Conservation (phyloP, 1,284 basidiomycete genomes). For the Somion occarium region DNA sequence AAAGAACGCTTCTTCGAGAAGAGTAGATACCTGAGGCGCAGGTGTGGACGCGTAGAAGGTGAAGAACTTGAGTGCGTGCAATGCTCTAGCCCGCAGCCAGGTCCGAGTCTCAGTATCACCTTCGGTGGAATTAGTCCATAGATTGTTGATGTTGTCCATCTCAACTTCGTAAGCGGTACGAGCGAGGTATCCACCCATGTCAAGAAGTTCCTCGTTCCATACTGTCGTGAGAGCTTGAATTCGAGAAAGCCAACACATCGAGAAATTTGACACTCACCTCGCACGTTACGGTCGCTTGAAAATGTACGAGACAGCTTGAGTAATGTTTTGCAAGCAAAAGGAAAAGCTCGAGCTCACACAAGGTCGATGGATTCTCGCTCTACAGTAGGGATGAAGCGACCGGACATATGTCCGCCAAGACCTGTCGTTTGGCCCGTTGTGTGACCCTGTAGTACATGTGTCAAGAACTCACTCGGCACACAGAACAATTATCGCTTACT, state of each 20-base stretch:
- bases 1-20: conserved; percentile 84
- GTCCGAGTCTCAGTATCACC: conserved; percentile 38
- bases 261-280: conserved; percentile 50
- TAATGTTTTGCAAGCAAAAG: conserved; percentile 9
- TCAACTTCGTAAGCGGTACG: conserved; percentile 89
- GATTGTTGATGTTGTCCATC: conserved; percentile 50
- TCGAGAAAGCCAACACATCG: not conserved
- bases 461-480: conserved; percentile 5
- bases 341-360: conserved; percentile 49
- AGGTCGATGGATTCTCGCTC: conserved; percentile 94
- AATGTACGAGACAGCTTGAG: conserved; percentile 8
- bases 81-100: conserved; percentile 58
- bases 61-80: conserved; percentile 89
- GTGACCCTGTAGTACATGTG: conserved; percentile 49
- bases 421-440: conserved; percentile 91
- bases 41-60: conserved; percentile 87
- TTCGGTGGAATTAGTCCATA: conserved; percentile 40
- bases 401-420: conserved; percentile 87
- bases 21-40: conserved; percentile 75
- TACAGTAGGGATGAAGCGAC: conserved; percentile 94
- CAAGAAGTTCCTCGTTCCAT: conserved; percentile 88
- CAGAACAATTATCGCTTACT: conserved; percentile 33
- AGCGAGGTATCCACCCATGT: conserved; percentile 78
- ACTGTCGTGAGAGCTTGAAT: conserved; percentile 34
- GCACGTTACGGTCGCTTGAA: conserved; percentile 70